Evolutionary conservation across 495 filamentous ascomycete genomes (phyloP), one percentile per base, ranked within the genome.

Genomic region (Staphylotrichum longicolle): DNA sequence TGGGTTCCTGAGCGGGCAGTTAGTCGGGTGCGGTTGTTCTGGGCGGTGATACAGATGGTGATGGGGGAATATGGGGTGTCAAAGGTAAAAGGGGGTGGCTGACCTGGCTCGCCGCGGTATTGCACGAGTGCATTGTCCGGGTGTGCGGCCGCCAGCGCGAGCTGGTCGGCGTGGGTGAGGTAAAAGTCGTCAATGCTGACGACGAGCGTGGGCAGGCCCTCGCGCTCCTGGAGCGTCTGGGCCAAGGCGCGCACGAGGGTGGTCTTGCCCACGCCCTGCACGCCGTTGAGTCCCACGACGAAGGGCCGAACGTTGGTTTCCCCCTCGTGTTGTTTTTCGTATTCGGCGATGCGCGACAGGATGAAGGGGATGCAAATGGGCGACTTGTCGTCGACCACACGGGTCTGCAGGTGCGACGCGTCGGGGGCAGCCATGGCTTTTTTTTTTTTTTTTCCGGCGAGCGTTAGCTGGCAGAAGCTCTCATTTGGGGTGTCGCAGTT

Each of bases 131-230:
- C 82, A 67, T 97, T 98, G 37, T 80, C 68, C 0, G 86, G 83
- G 70, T 93, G 77, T 0, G 81, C 69, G 12, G 79, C 65, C 39
- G 88, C 89, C 14, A 97, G 82, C 8, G 78, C 72, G n/a, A 82
- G 70, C 75, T 95, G 93, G 64, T 87, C 82, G 46, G 76, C 77
- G 73, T 90, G 88, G 4, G 86, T 78, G 57, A 95, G 83, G 72
- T 97, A 97, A 58, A 97, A 85, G 73, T 98, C 93, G 72, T 97
- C 93, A 58, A 96, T 91, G 68, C 89, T 93, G 67, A 91, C 80
- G 7, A 93, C 90, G 40, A 89, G 78, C 5, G 90, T 91, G 57
- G 84, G 77, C 44, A 96, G 80, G 9, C 78, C 81, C 72, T 91
- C 82, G 32, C 83, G 79, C n/a, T 81, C 78, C 56, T 79, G 77